These are phyloP conservation scores for Protomyces arabidopsidicola DNA, from an alignment of 1,139 yeast species.

Conservation along the genomic window DNA sequence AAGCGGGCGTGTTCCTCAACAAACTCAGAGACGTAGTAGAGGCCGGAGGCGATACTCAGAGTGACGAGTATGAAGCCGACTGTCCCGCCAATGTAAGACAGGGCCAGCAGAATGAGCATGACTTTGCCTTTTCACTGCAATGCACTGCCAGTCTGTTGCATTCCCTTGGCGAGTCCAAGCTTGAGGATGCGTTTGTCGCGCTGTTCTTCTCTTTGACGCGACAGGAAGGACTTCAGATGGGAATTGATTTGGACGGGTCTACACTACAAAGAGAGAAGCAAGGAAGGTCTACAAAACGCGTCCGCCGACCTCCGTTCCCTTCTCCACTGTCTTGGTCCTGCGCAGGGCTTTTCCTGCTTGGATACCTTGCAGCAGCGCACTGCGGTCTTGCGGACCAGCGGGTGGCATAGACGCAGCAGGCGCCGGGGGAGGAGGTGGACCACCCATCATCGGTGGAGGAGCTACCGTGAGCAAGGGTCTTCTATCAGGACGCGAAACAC, in stretches of 20 bases:
- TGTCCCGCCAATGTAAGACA: conserved; percentile 52
- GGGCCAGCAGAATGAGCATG: conserved; percentile 16
- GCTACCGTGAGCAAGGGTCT: conserved; percentile 20
- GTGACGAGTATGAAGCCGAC: conserved; percentile 72
- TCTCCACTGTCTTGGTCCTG: conserved; percentile 69
- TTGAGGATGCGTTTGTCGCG: not conserved
- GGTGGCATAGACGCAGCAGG: conserved; percentile 32
- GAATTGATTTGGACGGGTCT: not conserved
- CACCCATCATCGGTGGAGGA: conserved; percentile 34
- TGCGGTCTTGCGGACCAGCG: conserved; percentile 43
- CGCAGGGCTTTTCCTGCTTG: conserved; percentile 71
- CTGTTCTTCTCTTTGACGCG: not conserved
- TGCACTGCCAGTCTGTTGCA: not conserved
- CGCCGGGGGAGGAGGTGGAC: conserved; percentile 26
- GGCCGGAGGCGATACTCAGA: conserved; percentile 75
- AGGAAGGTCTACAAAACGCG: conserved; percentile 4
- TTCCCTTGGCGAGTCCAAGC: no score
- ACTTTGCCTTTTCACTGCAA: not conserved
- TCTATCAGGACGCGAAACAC: conserved; percentile 29
- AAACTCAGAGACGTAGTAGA: conserved; percentile 82
- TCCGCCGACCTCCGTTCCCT: conserved; percentile 43
- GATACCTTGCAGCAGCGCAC: conserved; percentile 81
- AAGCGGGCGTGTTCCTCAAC: conserved; percentile 91
- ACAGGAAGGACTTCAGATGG: not conserved
- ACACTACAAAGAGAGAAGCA: not conserved